Base-by-base conservation (phyloP, 2,329 filamentous ascomycete genomes). In the Rhynchosporium graminicola region DNA sequence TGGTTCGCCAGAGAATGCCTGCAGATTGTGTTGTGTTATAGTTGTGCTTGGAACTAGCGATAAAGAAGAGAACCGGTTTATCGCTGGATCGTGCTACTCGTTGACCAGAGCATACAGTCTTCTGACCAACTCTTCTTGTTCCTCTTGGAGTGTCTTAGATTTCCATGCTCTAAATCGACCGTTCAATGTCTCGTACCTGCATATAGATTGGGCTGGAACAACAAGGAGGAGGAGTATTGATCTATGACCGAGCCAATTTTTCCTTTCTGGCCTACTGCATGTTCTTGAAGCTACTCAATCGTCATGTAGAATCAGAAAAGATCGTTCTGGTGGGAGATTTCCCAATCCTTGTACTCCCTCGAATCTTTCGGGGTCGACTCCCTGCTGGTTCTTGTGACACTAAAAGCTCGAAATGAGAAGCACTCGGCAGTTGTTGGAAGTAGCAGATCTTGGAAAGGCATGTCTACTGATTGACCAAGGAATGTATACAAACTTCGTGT, bases 271-370 rank as follows among this genome's bases (percentile, higher is more conserved):
- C 58, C 20, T 68, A 55, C 58, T 66, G 60, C 42, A 71, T 69
- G 48, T 69, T 65, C 1, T 64, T 63, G 56, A 71, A 71, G 57
- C 68, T 70, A 54, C 66, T 59, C 63, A 68, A 68, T 67, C 26
- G 64, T 67, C 69, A 71, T 71, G 50, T 71, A 71, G 28, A 68
- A 65, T 9, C 69, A 65, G 9, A 71, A 64, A n/a, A 71, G 63
- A 43, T 71, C 65, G 10, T 61, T 51, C 50, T 71, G 69, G 54
- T 71, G 64, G 9, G 57, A 43, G 28, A 59, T 12, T 48, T 69
- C 69, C 69, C 69, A 71, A 42, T 65, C 62, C 38, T 67, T 66
- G 40, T 71, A 63, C 36, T 61, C 58, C 45, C 69, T 60, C 20
- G 1, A 55, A 48, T 10, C 66, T 64, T 3, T 67, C 48, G 3